phyloP scores from a whole-genome alignment of 805 yeast genomes.

The Spathaspora gorwiae region DNA sequence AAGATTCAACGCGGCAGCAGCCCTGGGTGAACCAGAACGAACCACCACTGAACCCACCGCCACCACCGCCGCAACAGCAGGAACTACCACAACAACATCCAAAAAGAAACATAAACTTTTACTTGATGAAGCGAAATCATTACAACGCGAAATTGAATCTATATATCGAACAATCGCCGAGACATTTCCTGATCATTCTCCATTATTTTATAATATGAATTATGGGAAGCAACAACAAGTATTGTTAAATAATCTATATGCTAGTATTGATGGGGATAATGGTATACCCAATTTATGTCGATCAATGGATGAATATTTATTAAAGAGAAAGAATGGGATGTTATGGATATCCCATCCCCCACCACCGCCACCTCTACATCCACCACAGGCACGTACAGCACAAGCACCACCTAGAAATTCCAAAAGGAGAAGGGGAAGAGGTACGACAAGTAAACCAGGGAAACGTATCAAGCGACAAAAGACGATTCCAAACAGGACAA shows the following conservation, averaged over 20 bases:
- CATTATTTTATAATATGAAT: not conserved
- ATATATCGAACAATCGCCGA: not conserved
- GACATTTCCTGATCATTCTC: not conserved
- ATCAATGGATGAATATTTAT: conserved; percentile 10
- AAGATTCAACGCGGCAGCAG: not conserved
- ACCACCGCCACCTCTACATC: conserved; percentile 1
- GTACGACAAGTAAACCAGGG: not conserved
- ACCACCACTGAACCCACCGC: too few relatives aligned
- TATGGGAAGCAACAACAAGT: not conserved
- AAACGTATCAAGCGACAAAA: not conserved
- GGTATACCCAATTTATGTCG: conserved; percentile 6
- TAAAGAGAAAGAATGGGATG: conserved; percentile 7
- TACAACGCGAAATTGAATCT: not conserved
- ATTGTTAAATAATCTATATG: not conserved
- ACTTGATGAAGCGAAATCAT: not conserved
- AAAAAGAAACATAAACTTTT: not conserved
- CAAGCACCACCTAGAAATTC: not conserved
- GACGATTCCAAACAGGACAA: too few relatives aligned
- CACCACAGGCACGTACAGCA: not conserved
- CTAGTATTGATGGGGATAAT: not conserved
- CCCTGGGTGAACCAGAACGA: not conserved
- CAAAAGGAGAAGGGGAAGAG: not conserved
- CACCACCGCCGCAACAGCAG: not conserved
- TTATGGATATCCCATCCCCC: conserved; percentile 7
- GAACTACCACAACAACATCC: not conserved